Base-by-base conservation (phyloP, 345 rosid genomes). In the Arabidopsis suecica region DNA sequence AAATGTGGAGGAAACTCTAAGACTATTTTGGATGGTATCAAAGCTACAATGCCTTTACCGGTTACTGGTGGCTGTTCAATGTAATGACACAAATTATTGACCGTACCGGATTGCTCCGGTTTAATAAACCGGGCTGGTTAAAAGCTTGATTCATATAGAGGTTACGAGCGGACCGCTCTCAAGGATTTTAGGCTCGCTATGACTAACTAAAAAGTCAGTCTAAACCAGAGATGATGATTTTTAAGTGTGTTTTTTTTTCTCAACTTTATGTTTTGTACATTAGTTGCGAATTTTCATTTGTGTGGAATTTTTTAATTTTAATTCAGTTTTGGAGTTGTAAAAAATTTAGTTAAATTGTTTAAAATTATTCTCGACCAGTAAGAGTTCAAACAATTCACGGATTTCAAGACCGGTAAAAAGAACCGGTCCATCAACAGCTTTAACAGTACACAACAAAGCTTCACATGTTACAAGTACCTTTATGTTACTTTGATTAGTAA, bases 31-130 rank as follows among this genome's bases (percentile, higher is more conserved):
- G 93, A 87, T 73, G 84, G 80, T 66, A 79, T 80, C 71, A 83
- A 79, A 82, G 83, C 77, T 64, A 71, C 77, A 81, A 76, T 85
- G 82, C 83, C 79, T 83, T 7, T 86, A 44, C 87, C 87, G 42
- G 95, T 88, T 64, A 83, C 86, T 38, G 91, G 90, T 71, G 81
- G 83, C 5, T 78, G 81, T 71, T 72, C 81, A 30, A 65, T 71
- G 77, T 78, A 65, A 55, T 7, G 28, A 59, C 42, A 20, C 3
- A 11, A 59, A 28, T 18, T 22, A 4, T 38, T 81, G 80, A 84
- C 28, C 69, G 68, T 72, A 82, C 67, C 66, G 53, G 71, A 28
- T 30, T 47, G 20, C 4, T 41, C 37, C 7, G 34, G 57, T 51
- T 38, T 9, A 37, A 18, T 57, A 58, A 58, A 41, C 64, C 56